These are phyloP conservation scores for Kuraishia borneana DNA, from an alignment of 805 yeast genomes.

Conservation along the genomic window DNA sequence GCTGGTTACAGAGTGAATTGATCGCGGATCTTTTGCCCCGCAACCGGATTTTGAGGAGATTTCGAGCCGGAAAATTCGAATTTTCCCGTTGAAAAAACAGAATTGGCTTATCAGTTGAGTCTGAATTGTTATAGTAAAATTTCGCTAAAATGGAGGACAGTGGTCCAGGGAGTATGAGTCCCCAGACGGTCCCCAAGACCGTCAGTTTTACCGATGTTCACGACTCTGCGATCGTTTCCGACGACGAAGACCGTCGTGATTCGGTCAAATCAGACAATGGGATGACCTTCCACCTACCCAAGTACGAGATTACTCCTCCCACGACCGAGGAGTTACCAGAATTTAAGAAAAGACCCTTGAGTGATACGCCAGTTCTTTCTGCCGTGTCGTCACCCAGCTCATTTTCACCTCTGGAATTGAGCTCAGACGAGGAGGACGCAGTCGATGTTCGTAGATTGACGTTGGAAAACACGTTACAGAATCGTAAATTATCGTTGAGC, in stretches of 20 bases:
- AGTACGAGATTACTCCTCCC: not conserved
- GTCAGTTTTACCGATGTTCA: conserved; percentile 2
- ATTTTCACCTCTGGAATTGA: conserved; percentile 12
- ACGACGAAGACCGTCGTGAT: not conserved
- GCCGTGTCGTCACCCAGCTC: conserved; percentile 40
- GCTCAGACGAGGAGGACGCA: conserved; percentile 16
- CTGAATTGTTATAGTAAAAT: no score
- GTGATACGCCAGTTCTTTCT: conserved; percentile 64
- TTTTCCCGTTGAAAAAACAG: no score
- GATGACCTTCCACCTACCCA: not conserved
- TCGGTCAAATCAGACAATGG: not conserved
- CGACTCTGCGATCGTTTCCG: conserved; percentile 1
- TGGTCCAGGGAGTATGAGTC: no score
- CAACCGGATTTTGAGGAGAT: no score
- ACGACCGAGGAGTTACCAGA: conserved; percentile 23
- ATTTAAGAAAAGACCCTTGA: conserved; percentile 61
- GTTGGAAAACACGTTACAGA: not conserved
- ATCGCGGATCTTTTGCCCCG: no score
- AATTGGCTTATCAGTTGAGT: no score
- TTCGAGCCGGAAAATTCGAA: no score
- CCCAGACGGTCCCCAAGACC: not conserved
- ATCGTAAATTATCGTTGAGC: not conserved
- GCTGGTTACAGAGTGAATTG: no score
- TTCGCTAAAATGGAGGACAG: no score
- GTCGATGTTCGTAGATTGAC: conserved; percentile 4